phyloP scores from a whole-genome alignment of 495 filamentous ascomycete species.

The Lichina pygmaea region DNA sequence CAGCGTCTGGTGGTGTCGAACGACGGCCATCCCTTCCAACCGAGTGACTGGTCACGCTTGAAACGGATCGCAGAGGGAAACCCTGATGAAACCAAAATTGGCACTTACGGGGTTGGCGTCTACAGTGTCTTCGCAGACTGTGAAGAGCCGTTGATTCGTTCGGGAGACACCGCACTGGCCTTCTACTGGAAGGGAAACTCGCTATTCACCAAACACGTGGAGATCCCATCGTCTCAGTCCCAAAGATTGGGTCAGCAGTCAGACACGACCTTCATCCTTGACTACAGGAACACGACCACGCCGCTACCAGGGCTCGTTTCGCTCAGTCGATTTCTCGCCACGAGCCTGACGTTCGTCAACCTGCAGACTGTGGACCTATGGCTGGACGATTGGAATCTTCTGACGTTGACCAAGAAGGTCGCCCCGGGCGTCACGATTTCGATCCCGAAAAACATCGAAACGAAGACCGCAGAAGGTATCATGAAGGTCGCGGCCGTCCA shows the following conservation, averaged over 20 bases:
- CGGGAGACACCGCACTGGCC: slow-evolving; percentile 75
- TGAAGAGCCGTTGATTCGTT: slow-evolving; percentile 87
- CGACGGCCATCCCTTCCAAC: slow-evolving; percentile 58
- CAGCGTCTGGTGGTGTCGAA: slow-evolving; percentile 68
- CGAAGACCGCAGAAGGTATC: slow-evolving; percentile 50
- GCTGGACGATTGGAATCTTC: slow-evolving; percentile 64
- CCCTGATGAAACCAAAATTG: slow-evolving; percentile 95
- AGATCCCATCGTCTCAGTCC: slow-evolving; percentile 17
- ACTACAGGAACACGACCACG: slow-evolving; percentile 69
- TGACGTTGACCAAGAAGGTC: slow-evolving; percentile 54
- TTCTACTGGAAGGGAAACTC: slow-evolving; percentile 98
- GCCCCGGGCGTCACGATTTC: slow-evolving; percentile 42
- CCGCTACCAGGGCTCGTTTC: slow-evolving; percentile 62
- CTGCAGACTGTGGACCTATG: slow-evolving; percentile 68
- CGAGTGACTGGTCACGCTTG: slow-evolving; percentile 73
- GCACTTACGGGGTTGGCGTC: slow-evolving; percentile 94
- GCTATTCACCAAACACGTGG: slow-evolving; percentile 62
- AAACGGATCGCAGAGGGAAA: slow-evolving; percentile 97
- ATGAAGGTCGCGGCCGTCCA: slow-evolving; percentile 58
- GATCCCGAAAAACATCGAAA: slow-evolving; percentile 61
- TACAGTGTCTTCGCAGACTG: slow-evolving; percentile 97
- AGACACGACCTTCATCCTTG: slow-evolving; percentile 74
- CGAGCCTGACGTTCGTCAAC: slow-evolving; percentile 86
- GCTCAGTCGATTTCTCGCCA: slow-evolving; percentile 73
- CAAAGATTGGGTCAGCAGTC: slow-evolving; percentile 9